Evolutionary conservation across 192 early-diverging fungal species (phyloP).

Genomic region (Endogone sp.): DNA sequence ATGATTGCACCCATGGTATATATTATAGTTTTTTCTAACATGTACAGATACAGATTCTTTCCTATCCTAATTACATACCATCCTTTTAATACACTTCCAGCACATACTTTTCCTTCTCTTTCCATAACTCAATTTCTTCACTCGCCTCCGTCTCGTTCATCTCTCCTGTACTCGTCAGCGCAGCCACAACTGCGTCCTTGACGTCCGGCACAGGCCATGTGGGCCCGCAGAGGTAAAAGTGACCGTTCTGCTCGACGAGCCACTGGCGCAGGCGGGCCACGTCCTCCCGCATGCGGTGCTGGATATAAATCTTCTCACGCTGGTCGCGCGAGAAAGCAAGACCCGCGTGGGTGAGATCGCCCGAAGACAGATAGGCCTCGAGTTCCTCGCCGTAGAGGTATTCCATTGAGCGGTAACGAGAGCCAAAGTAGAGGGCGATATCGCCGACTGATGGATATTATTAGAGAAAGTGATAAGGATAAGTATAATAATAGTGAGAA

Average conservation of each 20-base stretch:
- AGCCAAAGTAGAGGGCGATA: slow-evolving; percentile 95
- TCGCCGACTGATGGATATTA: slow-evolving; percentile 84
- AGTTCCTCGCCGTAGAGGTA: slow-evolving; percentile 97
- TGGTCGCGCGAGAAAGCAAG: slow-evolving; percentile 96
- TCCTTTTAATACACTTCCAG: slow-evolving; percentile 78
- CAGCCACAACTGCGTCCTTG: slow-evolving; percentile 80
- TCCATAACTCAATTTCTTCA: slow-evolving; percentile 81
- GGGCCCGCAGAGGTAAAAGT: slow-evolving; percentile 97
- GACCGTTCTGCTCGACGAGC: slow-evolving; percentile 71
- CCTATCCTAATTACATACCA: no score
- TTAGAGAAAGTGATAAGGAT: neutral
- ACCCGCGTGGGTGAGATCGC: slow-evolving; percentile 82
- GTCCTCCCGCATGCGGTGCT: slow-evolving; percentile 93
- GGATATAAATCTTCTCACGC: slow-evolving; percentile 92
- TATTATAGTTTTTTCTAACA: no score
- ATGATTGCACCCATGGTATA: no score
- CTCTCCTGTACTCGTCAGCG: slow-evolving; percentile 60
- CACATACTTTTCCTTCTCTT: slow-evolving; percentile 90
- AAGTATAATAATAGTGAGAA: neutral
- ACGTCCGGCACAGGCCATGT: slow-evolving; percentile 96
- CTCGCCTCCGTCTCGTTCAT: slow-evolving; percentile 59
- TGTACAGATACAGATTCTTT: no score
- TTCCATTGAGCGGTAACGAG: slow-evolving; percentile 89
- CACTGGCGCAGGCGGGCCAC: slow-evolving; percentile 65
- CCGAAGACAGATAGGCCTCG: slow-evolving; percentile 90